phyloP scores from a whole-genome alignment of 2,329 filamentous ascomycete genomes.

The Rhynchosporium graminicola region DNA sequence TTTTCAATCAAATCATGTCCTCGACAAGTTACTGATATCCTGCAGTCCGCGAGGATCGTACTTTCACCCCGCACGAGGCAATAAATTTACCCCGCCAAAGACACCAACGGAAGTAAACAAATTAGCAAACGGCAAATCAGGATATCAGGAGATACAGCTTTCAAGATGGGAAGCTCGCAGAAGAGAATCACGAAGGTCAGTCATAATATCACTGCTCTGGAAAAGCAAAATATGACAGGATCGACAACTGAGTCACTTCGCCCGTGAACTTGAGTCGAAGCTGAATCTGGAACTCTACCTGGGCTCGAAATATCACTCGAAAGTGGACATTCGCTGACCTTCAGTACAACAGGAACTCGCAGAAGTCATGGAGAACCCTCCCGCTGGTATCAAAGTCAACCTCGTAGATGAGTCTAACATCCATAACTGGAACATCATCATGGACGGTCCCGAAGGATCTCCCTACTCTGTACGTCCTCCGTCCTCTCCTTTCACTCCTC shows the following conservation, averaged over 20 bases:
- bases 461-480: constrained; percentile 59
- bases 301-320: background rate
- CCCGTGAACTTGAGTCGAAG: background rate
- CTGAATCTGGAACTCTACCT: background rate
- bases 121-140: background rate
- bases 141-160: constrained; percentile 2
- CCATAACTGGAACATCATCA: constrained; percentile 66
- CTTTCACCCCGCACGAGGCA: background rate
- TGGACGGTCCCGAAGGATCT: constrained; percentile 66
- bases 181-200: constrained; percentile 36
- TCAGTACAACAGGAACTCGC: constrained; percentile 53
- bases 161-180: constrained; percentile 33
- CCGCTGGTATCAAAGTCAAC: constrained; percentile 56
- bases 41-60: too few species aligned
- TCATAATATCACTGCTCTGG: background rate
- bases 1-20: too few species aligned
- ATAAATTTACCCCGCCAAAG: constrained; percentile 9
- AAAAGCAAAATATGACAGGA: background rate
- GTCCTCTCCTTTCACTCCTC: background rate
- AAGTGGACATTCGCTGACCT: constrained; percentile 21
- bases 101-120: constrained; percentile 7
- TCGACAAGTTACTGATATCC: too few species aligned
- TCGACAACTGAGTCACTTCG: background rate
- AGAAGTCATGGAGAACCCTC: constrained; percentile 58
- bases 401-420: constrained; percentile 64